Conservation (phyloP, 2,329 filamentous ascomycete species). For the Pyricularia pennisetigena region DNA sequence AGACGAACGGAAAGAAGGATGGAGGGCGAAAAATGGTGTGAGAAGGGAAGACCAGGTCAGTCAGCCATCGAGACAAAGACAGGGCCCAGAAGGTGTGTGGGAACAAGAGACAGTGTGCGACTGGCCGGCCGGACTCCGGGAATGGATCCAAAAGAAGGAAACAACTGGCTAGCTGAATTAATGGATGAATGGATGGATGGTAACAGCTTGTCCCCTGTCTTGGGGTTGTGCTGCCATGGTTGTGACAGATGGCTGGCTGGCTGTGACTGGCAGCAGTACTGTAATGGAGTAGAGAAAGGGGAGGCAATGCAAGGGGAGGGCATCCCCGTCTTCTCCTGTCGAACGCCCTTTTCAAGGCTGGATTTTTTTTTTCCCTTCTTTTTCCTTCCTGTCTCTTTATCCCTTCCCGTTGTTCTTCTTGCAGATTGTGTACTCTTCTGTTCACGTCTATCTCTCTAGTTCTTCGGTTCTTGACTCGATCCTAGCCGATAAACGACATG, state of each 20-base stretch:
- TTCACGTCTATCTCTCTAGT: not conserved
- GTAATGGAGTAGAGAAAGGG: not conserved
- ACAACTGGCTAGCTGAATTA: not conserved
- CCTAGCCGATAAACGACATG: not conserved
- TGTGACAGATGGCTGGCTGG: not conserved
- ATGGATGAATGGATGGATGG: too few species aligned
- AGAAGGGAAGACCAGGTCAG: not conserved
- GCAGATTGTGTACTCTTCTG: not conserved
- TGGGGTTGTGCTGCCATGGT: not conserved
- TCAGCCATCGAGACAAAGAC: not conserved
- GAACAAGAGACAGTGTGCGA: not conserved
- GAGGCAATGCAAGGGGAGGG: not conserved
- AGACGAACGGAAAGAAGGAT: conserved; percentile 10
- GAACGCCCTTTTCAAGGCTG: not conserved
- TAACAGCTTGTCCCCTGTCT: not conserved
- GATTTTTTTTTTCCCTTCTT: not conserved
- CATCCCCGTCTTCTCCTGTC: not conserved
- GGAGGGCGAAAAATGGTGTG: not conserved
- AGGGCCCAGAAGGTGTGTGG: not conserved
- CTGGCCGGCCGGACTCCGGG: not conserved
- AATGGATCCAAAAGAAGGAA: not conserved
- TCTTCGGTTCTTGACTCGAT: not conserved
- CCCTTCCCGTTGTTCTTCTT: not conserved
- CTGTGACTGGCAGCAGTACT: not conserved
- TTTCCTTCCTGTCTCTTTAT: not conserved